phyloP scores from a whole-genome alignment of 208 protist species.

The Novymonas esmeraldas region DNA sequence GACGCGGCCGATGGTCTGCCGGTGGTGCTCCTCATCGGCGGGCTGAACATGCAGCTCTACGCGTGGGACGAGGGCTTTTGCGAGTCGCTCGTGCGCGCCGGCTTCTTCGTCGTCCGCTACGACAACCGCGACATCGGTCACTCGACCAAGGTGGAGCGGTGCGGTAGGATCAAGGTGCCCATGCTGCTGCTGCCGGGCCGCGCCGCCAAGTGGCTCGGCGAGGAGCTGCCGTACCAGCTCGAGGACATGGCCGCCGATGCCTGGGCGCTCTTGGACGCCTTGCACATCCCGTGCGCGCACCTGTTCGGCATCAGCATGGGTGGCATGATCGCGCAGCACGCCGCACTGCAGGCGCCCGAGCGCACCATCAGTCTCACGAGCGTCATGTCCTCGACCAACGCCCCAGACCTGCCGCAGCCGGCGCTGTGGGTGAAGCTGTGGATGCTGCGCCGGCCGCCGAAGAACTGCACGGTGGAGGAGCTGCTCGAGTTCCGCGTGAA shows the following conservation, averaged over 20 bases:
- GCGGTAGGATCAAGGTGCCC: conserved; percentile 43
- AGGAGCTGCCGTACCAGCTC: conserved; percentile 72
- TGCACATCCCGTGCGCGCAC: conserved; percentile 61
- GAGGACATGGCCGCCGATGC: conserved; percentile 73
- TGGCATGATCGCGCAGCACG: conserved; percentile 75
- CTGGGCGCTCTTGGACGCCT: conserved; percentile 56
- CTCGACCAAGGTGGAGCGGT: conserved; percentile 69
- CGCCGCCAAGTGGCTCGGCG: conserved; percentile 54
- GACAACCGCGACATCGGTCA: conserved; percentile 84
- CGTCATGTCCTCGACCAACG: conserved; percentile 85
- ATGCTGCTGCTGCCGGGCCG: conserved; percentile 54
- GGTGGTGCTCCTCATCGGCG: conserved; percentile 66
- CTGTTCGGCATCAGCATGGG: conserved; percentile 87
- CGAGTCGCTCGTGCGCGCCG: conserved; percentile 55
- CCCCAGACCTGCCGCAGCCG: conserved; percentile 64
- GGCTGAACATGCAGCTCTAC: conserved; percentile 81
- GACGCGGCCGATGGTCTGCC: conserved; percentile 34
- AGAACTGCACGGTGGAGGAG: conserved; percentile 57
- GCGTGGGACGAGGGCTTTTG: conserved; percentile 84
- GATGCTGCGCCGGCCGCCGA: conserved; percentile 70
- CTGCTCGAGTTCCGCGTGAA: conserved; percentile 75
- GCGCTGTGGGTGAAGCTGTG: conserved; percentile 76
- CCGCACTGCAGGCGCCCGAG: conserved; percentile 56
- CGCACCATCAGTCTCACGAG: conserved; percentile 66
- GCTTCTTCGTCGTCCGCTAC: conserved; percentile 79